Evolutionary conservation across 1,284 basidiomycete species (phyloP).

Genomic region (Coniferiporia weirii): DNA sequence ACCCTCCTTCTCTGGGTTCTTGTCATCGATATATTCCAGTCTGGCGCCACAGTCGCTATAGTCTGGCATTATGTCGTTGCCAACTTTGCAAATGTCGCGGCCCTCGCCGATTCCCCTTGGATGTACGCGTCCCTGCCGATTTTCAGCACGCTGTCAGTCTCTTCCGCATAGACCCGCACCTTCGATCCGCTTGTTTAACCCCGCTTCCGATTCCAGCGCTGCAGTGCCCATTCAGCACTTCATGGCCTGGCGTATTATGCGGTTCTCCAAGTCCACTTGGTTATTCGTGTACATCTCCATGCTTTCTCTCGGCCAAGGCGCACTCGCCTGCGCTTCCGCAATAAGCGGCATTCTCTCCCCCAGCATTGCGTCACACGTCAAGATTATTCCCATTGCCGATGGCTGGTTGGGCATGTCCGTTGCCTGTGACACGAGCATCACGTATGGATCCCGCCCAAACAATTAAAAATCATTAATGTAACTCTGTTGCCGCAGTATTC

Average conservation of each 20-base stretch:
- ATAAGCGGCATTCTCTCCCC: constrained; percentile 21
- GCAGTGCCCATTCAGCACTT: constrained; percentile 32
- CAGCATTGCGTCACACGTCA: constrained; percentile 19
- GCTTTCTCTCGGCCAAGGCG: constrained; percentile 25
- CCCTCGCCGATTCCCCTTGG: constrained; percentile 27
- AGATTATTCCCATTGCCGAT: constrained; percentile 21
- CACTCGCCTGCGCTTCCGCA: constrained; percentile 18
- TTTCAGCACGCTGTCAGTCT: constrained; percentile 22
- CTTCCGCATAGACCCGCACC: constrained; percentile 13
- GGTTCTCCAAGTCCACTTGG: constrained; percentile 25
- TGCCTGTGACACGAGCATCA: constrained; percentile 19
- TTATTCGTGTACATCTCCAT: constrained; percentile 24
- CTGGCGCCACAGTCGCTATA: constrained; percentile 28
- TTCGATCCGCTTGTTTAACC: constrained; percentile 15
- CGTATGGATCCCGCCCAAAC: constrained; percentile 16
- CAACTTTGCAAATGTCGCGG: constrained; percentile 27
- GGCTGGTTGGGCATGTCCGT: constrained; percentile 21
- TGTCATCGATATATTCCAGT: constrained; percentile 30
- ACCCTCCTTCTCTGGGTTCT: constrained; percentile 31
- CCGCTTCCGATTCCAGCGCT: constrained; percentile 22
- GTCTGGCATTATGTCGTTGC: constrained; percentile 30
- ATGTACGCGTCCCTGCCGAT: constrained; percentile 31
- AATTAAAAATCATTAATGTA: background rate
- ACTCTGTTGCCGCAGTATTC: background rate
- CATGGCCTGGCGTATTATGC: constrained; percentile 31